phyloP scores from a whole-genome alignment of 2,329 filamentous ascomycete genomes.

The Xylaria sp. region DNA sequence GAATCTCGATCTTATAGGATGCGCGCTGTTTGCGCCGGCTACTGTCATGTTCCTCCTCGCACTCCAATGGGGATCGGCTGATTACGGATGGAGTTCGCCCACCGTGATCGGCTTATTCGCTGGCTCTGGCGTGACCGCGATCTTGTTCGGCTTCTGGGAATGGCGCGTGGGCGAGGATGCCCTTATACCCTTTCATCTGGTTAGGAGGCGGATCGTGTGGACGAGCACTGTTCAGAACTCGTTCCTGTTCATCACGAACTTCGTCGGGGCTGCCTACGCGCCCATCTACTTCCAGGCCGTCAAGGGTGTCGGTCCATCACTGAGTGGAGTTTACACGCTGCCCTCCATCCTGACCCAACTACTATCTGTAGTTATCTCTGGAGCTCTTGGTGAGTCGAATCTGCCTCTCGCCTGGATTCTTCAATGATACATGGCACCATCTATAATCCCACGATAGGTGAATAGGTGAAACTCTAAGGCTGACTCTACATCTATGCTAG shows the following conservation, averaged over 20 bases:
- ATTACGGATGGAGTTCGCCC: background rate
- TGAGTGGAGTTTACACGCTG: no score
- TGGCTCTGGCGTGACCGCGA: background rate
- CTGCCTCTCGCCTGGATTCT: no score
- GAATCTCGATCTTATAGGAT: background rate
- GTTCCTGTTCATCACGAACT: background rate
- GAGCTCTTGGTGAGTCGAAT: no score
- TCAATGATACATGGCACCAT: no score
- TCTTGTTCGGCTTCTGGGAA: background rate
- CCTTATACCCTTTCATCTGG: background rate
- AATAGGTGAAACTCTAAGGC: no score
- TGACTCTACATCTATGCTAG: no score
- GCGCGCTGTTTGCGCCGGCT: background rate
- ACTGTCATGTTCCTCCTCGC: background rate
- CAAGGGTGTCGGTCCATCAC: background rate
- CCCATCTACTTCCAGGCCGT: background rate
- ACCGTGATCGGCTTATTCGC: background rate
- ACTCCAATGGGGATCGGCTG: background rate
- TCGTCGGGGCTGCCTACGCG: background rate
- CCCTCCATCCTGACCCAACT: no score
- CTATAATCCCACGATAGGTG: no score
- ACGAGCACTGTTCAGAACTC: background rate
- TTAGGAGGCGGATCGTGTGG: no score
- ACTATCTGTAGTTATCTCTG: no score
- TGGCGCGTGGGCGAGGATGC: background rate